These are phyloP conservation scores for Botrytis tulipae DNA, from an alignment of 2,329 filamentous ascomycete genomes.

Conservation along the genomic window DNA sequence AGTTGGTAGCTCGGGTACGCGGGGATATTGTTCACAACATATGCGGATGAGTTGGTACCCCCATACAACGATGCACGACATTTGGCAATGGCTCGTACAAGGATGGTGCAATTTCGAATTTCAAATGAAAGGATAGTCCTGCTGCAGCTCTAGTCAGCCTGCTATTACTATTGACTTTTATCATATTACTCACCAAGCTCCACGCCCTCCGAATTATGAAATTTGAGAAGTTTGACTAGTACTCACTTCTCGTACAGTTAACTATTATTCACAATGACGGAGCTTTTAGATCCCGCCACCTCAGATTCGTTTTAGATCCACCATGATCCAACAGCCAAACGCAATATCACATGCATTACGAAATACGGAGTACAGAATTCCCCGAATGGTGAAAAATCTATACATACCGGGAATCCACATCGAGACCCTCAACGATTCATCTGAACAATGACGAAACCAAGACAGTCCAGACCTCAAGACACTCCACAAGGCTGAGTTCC, in stretches of 20 bases:
- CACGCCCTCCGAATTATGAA: not conserved
- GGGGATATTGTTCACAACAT: constrained; percentile 2
- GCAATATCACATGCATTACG: not conserved
- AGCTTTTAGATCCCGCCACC: not conserved
- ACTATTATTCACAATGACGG: not conserved
- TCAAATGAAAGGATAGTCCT: not conserved
- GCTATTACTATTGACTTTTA: not conserved
- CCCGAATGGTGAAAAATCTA: not conserved
- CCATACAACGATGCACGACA: constrained; percentile 4
- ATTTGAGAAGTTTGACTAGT: not conserved
- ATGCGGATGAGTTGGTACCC: not conserved
- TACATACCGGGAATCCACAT: not conserved
- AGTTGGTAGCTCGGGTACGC: not conserved
- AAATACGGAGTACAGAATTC: not conserved
- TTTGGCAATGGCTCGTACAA: not conserved
- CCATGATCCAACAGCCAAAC: not conserved
- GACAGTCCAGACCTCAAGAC: not conserved
- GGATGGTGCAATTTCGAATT: not conserved
- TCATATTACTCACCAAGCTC: not conserved
- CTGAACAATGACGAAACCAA: constrained; percentile 2
- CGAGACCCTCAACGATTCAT: not conserved
- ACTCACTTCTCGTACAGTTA: not conserved
- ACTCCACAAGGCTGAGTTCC: not conserved
- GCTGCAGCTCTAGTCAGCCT: not conserved
- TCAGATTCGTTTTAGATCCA: not conserved